Evolutionary conservation across 176 grass and related monocot species (phyloP).

Genomic region (Oryza australiensis): DNA sequence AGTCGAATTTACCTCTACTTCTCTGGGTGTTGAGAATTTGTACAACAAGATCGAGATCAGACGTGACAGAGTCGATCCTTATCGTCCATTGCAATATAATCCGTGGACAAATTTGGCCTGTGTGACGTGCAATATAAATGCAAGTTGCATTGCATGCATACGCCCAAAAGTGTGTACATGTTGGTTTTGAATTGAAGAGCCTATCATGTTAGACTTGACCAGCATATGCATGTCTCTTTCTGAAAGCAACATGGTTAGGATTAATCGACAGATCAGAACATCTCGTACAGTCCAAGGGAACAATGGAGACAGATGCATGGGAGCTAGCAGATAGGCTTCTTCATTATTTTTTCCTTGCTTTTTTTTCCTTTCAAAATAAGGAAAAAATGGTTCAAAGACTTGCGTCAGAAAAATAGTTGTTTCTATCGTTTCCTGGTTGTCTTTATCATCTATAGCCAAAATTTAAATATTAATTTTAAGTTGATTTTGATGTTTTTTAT

Average conservation of each 20-base stretch:
- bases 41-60: not conserved
- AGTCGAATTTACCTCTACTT: not conserved
- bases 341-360: not conserved
- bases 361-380: not conserved
- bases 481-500: no score
- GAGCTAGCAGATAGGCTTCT: not conserved
- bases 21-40: not conserved
- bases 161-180: not conserved
- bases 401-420: no score
- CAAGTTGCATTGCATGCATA: constrained; percentile 5
- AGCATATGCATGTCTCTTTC: not conserved
- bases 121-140: not conserved
- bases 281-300: not conserved
- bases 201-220: constrained; percentile 20
- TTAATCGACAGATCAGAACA: not conserved
- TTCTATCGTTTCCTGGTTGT: no score
- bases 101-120: not conserved
- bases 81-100: not conserved
- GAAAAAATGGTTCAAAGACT: not conserved
- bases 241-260: not conserved
- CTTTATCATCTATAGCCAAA: no score
- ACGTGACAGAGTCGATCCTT: not conserved
- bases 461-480: no score
- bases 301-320: not conserved
- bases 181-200: not conserved